These are phyloP conservation scores for Candida anutae DNA, from an alignment of 1,139 yeast species.

Conservation along the genomic window DNA sequence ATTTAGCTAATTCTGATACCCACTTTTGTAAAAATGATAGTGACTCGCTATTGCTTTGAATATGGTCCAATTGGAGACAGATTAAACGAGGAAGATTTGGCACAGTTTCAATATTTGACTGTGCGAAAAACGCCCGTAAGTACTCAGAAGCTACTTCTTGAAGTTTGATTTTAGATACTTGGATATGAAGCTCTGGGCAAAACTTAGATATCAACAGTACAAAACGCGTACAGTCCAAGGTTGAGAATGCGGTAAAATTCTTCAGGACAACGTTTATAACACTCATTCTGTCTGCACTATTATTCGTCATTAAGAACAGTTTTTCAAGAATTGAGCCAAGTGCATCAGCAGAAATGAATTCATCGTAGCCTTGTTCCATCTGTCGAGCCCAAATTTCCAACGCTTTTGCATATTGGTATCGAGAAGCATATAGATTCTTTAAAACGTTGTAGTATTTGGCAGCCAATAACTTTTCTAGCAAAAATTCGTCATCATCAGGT, in stretches of 20 bases:
- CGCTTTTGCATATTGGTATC: constrained; percentile 46
- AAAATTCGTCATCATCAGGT: constrained; percentile 41
- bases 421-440: constrained; percentile 46
- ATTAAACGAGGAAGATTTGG: constrained; percentile 3
- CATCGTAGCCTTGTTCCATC: constrained; percentile 3
- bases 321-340: constrained; percentile 25
- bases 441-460: constrained; percentile 54
- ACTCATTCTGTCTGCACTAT: constrained; percentile 23
- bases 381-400: constrained; percentile 27
- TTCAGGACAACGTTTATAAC: constrained; percentile 25
- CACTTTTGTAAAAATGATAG: too few relatives aligned
- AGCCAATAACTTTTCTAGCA: constrained; percentile 45
- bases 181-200: constrained; percentile 30
- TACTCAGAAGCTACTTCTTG: constrained; percentile 18
- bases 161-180: constrained; percentile 23
- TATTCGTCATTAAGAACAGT: constrained; percentile 26
- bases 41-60: too few relatives aligned
- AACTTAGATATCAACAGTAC: constrained; percentile 27
- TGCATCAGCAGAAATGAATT: constrained; percentile 7
- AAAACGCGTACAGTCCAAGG: constrained; percentile 27
- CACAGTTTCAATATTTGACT: constrained; percentile 8
- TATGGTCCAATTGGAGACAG: constrained; percentile 3
- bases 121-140: constrained; percentile 14
- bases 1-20: too few relatives aligned
- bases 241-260: constrained; percentile 31